Evolutionary conservation across 106 monocot species (phyloP), one percentile per base, ranked within the genome.

Genomic region (Agapanthus africanus): DNA sequence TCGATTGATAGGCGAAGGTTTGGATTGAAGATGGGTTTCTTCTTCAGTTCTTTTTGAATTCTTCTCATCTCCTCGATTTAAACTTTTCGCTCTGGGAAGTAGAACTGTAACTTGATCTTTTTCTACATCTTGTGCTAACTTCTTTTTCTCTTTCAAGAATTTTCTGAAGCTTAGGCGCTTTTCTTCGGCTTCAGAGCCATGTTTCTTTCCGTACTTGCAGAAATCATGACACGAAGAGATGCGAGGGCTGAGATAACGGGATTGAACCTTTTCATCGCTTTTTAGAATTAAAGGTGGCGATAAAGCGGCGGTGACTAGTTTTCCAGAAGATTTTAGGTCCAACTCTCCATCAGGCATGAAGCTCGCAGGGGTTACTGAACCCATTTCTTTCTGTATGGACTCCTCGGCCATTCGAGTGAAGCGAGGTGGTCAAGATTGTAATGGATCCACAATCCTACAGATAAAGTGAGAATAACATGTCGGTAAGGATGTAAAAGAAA

Each of bases 211-310:
- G 64, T 80, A 78, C 60, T 90, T 90, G 51, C 89, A 90, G 32
- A 82, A 75, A 69, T 90, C 79, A 70, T 90, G 89, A 59, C 89
- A 90, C 3, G 89, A 85, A n/a, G 76, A 65, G 54, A 47, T 76
- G 49, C 74, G 73, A 47, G 82, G 67, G 69, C 77, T 73, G 32
- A 90, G 80, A 65, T 85, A 85, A 37, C 73, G 79, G 50, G 89
- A 72, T 16, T 70, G 38, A 39, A 61, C 36, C 16, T 66, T 75
- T 63, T 36, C 73, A 30, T 35, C 67, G 39, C 36, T 67, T 39
- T 16, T 84, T 22, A 69, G 63, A 69, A n/a, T n/a, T n/a, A n/a
- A n/a, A n/a, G n/a, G n/a, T n/a, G n/a, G n/a, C n/a, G n/a, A n/a
- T n/a, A n/a, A n/a, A n/a, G n/a, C n/a, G n/a, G n/a, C n/a, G n/a